A percentile compares a stretch with the other conserved stretches of the same genome.
phyloP scores from a whole-genome alignment of 352 stramenopile species.

The Globisporangium rhizosaccharum region DNA sequence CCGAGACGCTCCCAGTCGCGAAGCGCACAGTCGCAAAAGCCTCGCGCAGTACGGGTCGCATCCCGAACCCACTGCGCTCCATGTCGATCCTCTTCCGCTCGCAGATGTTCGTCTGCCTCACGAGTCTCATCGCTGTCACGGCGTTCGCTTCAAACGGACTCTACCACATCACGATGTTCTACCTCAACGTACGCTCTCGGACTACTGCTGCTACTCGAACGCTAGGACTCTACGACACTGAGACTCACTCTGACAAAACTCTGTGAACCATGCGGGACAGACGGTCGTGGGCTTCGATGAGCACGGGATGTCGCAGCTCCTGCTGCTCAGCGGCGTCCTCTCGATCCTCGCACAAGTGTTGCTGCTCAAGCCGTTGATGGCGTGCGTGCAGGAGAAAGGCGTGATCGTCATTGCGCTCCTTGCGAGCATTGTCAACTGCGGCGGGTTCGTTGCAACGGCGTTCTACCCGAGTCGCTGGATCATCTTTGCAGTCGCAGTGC shows the following conservation, averaged over 20 bases:
- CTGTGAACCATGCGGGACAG: constrained; percentile 12
- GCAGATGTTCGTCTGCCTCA: constrained; percentile 58
- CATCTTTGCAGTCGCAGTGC: constrained; percentile 39
- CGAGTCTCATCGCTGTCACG: constrained; percentile 59
- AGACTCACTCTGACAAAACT: neutral
- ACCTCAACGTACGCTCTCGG: constrained; percentile 44
- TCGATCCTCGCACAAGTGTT: constrained; percentile 55
- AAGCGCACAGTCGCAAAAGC: constrained; percentile 21
- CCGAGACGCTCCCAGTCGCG: constrained; percentile 49
- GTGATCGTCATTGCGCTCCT: constrained; percentile 60
- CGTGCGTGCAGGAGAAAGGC: constrained; percentile 49
- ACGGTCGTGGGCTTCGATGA: constrained; percentile 64
- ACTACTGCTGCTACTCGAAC: neutral
- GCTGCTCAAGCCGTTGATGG: constrained; percentile 59
- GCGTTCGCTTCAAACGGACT: constrained; percentile 55
- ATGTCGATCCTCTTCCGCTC: constrained; percentile 68
- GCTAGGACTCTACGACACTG: neutral
- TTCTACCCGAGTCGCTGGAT: constrained; percentile 59
- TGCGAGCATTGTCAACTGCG: constrained; percentile 31
- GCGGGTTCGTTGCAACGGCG: constrained; percentile 30
- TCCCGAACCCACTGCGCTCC: constrained; percentile 52
- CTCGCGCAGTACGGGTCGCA: neutral
- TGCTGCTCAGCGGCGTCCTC: constrained; percentile 48
- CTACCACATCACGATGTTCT: constrained; percentile 65
- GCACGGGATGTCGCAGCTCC: constrained; percentile 52